Evolutionary conservation across 352 stramenopile genomes (phyloP), one percentile per base, ranked within the genome.

Genomic region (Blastocystis sp.): DNA sequence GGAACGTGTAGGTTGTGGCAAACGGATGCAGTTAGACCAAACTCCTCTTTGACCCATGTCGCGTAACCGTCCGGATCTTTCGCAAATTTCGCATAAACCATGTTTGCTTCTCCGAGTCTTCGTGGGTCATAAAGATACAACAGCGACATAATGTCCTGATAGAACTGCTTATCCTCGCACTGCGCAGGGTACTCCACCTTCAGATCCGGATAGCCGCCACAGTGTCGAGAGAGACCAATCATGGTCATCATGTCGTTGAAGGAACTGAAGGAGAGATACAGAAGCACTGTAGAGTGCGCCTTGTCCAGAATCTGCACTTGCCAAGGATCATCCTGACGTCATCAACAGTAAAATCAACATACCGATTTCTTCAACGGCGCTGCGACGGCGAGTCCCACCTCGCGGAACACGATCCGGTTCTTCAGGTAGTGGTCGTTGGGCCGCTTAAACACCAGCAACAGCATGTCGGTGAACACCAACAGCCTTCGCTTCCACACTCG

Each of bases 371-470:
- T 84, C 34, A 43, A 55, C 26, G 50, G 43, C n/a, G 68, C 47
- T 39, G 73, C 73, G 13, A 68, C 5, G 3, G 50, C 73, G n/a
- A 53, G 73, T 29, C 29, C 37, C 7, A n/a, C 45, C 26, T 84
- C 73, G 34, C 11, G 20, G 37, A 66, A 68, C 20, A 18, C 37
- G 6, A 84, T 23, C 50, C 13, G 43, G 56, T 84, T 84, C 53
- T 84, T 84, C 23, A 84, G 56, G 73, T 84, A 84, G 55, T 84
- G 73, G 56, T 84, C 73, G 56, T 84, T 55, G 23, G 73, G 73
- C 0, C 73, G 73, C 41, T 84, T 84, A 29, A 84, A 26, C 73
- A 84, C 73, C 54, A 84, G 73, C 54, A 84, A 26, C 73, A 68
- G 64, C n/a, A 26, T 11, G 15, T 84, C 73, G n/a, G 73, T 66